Evolutionary conservation across 2,329 filamentous ascomycete species (phyloP), one percentile per base, ranked within the genome.

Genomic region (Trichoderma citrinoviride): DNA sequence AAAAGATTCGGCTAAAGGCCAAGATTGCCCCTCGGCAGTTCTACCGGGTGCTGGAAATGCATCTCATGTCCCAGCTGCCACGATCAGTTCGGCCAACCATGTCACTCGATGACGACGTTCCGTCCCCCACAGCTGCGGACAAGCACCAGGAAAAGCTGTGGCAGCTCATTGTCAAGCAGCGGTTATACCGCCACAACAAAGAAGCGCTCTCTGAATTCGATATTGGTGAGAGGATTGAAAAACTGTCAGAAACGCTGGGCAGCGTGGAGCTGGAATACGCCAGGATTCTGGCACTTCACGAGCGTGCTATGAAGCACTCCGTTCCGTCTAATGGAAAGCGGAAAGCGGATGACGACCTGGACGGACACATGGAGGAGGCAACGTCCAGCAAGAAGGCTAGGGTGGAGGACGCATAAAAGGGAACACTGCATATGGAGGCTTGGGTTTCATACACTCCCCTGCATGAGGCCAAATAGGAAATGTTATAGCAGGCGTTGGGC

Each of bases 21-120:
- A 95, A 94, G 80, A 91, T 94, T 65, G 87, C 88, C 1, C 83
- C 87, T 0, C 82, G 91, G n/a, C 91, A 95, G 72, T 93, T 94
- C 74, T 82, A 82, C 67, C 83, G 91, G 6, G 81, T 93, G 7
- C 79, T 92, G 0, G 91, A 95, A 75, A 90, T 94, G 83, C 87
- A 93, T 55, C 80, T 89, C 27, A 86, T 89, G 80, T 86, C 85
- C 2, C 78, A 81, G 67, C 79, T 90, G 10, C 82, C 87, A 0
- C 75, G 75, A 7, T 79, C 82, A 0, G 82, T 89, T 56, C 85
- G 87, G 17, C 85, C 86, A 68, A 74, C 79, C 65, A 74, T 83
- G 75, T 65, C 76, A 62, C 66, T 79, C 7, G 79, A 76, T 7
- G 81, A 73, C 75, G 80, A 73, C 73, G 76, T 67, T 71, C 79